Base-by-base conservation (phyloP, 768 basidiomycete species). In the Dacryopinax spathularia region DNA sequence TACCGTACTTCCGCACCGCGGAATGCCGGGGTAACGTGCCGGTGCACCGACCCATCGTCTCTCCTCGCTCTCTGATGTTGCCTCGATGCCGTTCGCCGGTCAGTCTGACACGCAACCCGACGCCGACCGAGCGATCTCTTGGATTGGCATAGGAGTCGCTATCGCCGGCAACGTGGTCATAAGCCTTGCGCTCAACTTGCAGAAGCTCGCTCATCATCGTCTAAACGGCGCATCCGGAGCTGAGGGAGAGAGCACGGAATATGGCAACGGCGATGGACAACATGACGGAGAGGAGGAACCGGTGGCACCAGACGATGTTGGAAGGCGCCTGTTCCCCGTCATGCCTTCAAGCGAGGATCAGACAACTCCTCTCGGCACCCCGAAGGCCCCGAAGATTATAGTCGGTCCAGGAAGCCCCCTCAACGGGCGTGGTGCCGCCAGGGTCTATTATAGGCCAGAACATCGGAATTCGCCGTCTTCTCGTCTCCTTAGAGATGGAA, bases 121-220 rank as follows among this genome's bases (percentile, higher is more conserved):
- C 13, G 13, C 10, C 48, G 18, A 22, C 22, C 12, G 20, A 64
- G 18, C 69, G 71, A 1, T 72, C 70, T 0, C 65, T 74, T 62
- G 48, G 48, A 84, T 90, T 63, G 94, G 94, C 16, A 94, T 97
- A 34, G 78, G 80, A 3, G 84, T 93, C 34, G 87, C 92, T 2
- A 82, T 95, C 63, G 77, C 80, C 7, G 93, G 93, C 33, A 95
- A 95, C 70, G 75, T 93, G 12, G 81, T 96, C 66, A 92, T 97
- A 66, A 89, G 88, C 10, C 80, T 94, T 25, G 94, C 91, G 16
- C 80, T 98, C 66, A 96, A 96, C 75, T 77, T 89, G 34, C 94
- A 98, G 75, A 97, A 96, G 72, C 81, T 95, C 18, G 91, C 91
- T 1, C 93, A 95, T 76, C 80, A 81, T 67, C 80, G 86, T 31